phyloP scores from a whole-genome alignment of 2,329 filamentous ascomycete genomes.

The Penicillium sp. region DNA sequence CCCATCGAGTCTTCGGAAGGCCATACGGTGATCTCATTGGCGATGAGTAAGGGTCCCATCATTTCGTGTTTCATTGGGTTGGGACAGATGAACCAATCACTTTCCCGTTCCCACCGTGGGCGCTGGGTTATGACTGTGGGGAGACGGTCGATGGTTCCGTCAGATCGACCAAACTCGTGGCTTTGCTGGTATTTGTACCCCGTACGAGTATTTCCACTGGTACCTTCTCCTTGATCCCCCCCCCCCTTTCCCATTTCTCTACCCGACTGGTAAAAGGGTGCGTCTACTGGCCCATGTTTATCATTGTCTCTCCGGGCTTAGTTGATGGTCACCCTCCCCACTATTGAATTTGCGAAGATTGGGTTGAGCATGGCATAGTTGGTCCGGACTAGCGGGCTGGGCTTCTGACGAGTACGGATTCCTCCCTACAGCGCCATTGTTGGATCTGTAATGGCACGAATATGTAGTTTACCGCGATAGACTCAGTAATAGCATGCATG shows the following conservation, averaged over 20 bases:
- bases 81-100: constrained; percentile 8
- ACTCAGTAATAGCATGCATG: not conserved
- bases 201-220: not conserved
- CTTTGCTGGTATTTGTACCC: not conserved
- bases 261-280: not conserved
- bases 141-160: constrained; percentile 12
- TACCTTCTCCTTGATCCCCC: not conserved
- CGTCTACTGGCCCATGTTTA: not conserved
- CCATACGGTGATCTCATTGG: constrained; percentile 18
- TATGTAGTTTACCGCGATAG: not conserved
- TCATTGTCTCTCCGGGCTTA: not conserved
- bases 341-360: not conserved
- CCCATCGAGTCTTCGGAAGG: constrained; percentile 10
- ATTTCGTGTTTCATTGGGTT: constrained; percentile 17
- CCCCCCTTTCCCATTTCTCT: not conserved
- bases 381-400: not conserved
- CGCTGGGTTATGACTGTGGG: constrained; percentile 17
- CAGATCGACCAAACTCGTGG: constrained; percentile 11
- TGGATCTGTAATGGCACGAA: not conserved
- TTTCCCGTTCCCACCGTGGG: constrained; percentile 2
- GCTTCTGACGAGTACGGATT: not conserved
- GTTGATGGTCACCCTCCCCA: not conserved
- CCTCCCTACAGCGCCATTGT: not conserved
- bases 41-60: constrained; percentile 1
- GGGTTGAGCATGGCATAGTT: not conserved